Evolutionary conservation across 2,329 filamentous ascomycete genomes (phyloP), one percentile per base, ranked within the genome.

Genomic region (Aspergillus sp.): DNA sequence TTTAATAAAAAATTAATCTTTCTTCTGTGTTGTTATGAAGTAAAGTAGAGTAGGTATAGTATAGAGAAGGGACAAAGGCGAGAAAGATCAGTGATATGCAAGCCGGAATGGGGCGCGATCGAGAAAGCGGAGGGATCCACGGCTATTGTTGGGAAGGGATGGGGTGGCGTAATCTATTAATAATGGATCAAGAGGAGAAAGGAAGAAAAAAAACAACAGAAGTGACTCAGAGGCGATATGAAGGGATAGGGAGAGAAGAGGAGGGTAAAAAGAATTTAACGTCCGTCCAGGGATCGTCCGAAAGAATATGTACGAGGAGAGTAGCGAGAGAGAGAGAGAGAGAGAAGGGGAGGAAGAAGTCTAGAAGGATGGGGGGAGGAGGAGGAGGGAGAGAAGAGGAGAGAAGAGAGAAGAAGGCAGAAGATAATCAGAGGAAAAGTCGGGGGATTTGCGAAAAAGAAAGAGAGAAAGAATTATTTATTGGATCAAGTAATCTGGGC

Each of bases 111-210:
- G 19, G 41, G 27, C 31, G 27, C 40, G 41, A 38, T 43, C 39
- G 53, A 45, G 47, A 46, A 45, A 52, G 49, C 51, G 57, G 53
- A 60, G 40, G 33, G 33, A 35, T 35, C 33, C 33, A 35, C 33
- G 33, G 33, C 33, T 35, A 29, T 43, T 37, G 13, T 37, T 36
- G 40, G 27, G n/a, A 27, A 13, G 38, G 43, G 42, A 45, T 42
- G 46, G 41, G 46, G 47, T 55, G 50, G 52, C 50, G 48, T 50
- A 47, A 49, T 56, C 45, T 52, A 54, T 51, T 51, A 56, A 50
- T 52, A 53, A 48, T 48, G 41, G 37, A 31, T 35, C 40, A 31
- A 11, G 12, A 45, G 28, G 11, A 38, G 7, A 43, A 39, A 28
- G n/a, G 33, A 33, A 12, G 27, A 33, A 46, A 33, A 33, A 40